phyloP scores from a whole-genome alignment of 2,329 filamentous ascomycete species.

The Cladosporium austrohemisphaericum region DNA sequence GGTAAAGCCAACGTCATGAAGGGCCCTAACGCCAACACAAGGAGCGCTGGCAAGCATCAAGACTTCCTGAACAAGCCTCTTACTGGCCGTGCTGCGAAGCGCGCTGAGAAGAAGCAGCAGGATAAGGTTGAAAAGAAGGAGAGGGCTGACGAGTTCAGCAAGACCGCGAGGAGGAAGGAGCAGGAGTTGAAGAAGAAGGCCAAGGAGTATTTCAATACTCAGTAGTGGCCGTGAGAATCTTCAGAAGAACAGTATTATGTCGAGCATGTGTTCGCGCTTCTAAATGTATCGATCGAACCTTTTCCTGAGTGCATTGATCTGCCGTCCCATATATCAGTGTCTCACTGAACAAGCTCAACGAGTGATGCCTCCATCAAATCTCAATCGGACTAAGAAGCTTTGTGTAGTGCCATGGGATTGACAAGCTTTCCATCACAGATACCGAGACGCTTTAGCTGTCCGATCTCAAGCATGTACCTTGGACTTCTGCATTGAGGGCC shows the following conservation, averaged over 20 bases:
- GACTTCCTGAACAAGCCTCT: constrained; percentile 11
- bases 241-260: neutral
- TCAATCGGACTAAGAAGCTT: too few species aligned
- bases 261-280: neutral
- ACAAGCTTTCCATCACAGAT: too few species aligned
- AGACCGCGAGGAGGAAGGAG: constrained; percentile 3
- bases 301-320: too few species aligned
- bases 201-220: constrained; percentile 1
- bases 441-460: too few species aligned
- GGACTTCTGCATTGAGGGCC: too few species aligned
- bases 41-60: constrained; percentile 4
- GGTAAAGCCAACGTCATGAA: constrained; percentile 5
- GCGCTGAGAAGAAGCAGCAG: constrained; percentile 6
- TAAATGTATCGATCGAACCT: neutral
- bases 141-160: neutral
- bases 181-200: constrained; percentile 5
- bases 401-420: too few species aligned
- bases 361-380: too few species aligned
- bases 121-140: constrained; percentile 4
- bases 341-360: too few species aligned
- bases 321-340: too few species aligned
- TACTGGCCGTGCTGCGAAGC: constrained; percentile 6
- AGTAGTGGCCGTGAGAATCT: neutral
- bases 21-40: neutral
- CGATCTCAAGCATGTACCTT: too few species aligned